Conservation (phyloP, 2,329 filamentous ascomycete species). For the Davidsoniella neocaledoniae region DNA sequence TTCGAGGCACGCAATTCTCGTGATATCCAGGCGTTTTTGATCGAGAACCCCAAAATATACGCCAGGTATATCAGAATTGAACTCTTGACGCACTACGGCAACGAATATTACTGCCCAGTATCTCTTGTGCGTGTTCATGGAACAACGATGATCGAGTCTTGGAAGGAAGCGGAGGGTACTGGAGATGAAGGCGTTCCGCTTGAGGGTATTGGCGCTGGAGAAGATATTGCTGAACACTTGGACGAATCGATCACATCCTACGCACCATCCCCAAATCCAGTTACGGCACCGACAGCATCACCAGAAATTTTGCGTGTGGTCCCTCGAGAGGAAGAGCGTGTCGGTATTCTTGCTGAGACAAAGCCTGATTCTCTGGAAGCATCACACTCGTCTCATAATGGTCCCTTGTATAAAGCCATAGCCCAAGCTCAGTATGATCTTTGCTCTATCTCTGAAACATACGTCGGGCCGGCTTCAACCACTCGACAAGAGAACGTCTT, state of each 20-base stretch:
- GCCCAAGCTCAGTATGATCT: no score
- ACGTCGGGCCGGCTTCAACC: background rate
- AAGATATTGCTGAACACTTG: slow-evolving; percentile 14
- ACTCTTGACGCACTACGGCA: slow-evolving; percentile 84
- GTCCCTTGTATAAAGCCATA: no score
- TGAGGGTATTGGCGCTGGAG: background rate
- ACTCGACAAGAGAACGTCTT: background rate
- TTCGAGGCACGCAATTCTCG: slow-evolving; percentile 87
- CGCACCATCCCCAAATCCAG: no score
- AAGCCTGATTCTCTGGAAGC: no score
- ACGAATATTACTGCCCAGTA: slow-evolving; percentile 90
- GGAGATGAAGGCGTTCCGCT: slow-evolving; percentile 4
- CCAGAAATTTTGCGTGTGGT: no score
- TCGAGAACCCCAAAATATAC: slow-evolving; percentile 93
- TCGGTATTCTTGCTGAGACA: no score
- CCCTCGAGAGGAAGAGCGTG: no score
- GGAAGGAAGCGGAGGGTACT: slow-evolving; percentile 57
- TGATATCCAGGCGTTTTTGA: slow-evolving; percentile 82
- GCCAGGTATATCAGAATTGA: slow-evolving; percentile 85
- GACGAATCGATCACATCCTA: slow-evolving; percentile 11
- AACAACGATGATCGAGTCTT: slow-evolving; percentile 89
- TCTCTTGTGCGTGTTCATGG: slow-evolving; percentile 85
- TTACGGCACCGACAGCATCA: no score
- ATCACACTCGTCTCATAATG: no score
- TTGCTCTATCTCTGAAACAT: no score